Evolutionary conservation across 176 grass and related monocot species (phyloP).

Genomic region (Puccinellia tenuiflora): DNA sequence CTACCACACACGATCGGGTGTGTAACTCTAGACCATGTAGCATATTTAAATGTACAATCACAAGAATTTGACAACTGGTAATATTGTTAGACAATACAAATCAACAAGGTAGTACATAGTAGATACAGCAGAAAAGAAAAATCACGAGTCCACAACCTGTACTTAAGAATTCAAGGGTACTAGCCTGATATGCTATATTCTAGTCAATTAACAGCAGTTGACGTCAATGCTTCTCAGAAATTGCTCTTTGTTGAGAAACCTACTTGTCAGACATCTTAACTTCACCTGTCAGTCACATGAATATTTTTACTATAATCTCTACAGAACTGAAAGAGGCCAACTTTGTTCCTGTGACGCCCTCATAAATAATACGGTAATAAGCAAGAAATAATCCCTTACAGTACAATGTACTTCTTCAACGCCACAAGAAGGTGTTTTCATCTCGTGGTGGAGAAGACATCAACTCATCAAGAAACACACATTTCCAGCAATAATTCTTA

Average conservation of each 20-base stretch:
- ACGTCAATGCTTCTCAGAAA: background rate
- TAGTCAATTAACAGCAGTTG: background rate
- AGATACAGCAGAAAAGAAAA: background rate
- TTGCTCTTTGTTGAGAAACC: background rate
- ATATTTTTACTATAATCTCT: background rate
- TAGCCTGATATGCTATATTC: background rate
- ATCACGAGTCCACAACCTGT: background rate
- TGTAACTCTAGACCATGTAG: background rate
- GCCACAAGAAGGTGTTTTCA: background rate
- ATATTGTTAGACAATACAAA: background rate
- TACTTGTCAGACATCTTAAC: conserved; percentile 17
- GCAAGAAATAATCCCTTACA: conserved; percentile 14
- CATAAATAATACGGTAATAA: background rate
- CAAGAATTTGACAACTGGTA: background rate
- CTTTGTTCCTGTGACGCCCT: conserved; percentile 7
- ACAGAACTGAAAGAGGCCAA: conserved; percentile 9
- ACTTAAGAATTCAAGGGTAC: background rate
- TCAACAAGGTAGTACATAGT: background rate
- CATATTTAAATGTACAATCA: background rate
- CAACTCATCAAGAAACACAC: conserved; percentile 10
- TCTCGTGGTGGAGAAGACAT: background rate
- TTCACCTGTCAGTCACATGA: background rate
- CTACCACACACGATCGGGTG: no score
- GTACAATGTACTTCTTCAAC: background rate
- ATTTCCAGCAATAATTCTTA: background rate